Base-by-base conservation (phyloP, 495 filamentous ascomycete genomes). In the Aspergillus cristatus region DNA sequence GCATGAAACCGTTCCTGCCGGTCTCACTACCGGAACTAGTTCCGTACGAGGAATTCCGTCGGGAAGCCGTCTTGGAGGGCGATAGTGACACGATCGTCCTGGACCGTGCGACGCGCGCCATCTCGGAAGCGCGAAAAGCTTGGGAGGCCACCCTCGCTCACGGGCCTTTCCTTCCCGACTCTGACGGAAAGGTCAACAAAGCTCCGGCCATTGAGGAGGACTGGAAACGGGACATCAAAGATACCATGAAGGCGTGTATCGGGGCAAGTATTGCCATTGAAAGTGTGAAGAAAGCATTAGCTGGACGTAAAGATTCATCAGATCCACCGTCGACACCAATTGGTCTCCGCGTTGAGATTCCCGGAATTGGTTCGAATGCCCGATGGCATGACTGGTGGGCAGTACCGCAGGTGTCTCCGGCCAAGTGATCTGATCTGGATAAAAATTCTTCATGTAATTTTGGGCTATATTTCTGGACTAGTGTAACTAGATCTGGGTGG, bases 1-100 rank as follows among this genome's bases (percentile, higher is more conserved):
- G 91, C 25, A 91, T 95, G 87, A 90, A 86, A 50, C 86, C 87
- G 0, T 96, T 94, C 42, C 62, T 79, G 6, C 50, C 62, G 4
- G 75, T 96, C 28, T 67, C 70, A 14, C 58, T 86, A 7, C 86
- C 87, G 0, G 75, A 80, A 42, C 61, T 88, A n/a, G 75, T 82
- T 0, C 63, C 77, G 0, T 86, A 71, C 39, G 72, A 77, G 3
- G 71, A 78, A 15, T 84, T 84, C 47, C 43, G 50, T 12, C 52
- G 50, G 1, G 60, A 65, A 18, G 53, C 62, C 12, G 54, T 61
- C 1, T 53, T 71, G 3, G 57, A 65, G 32, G 65, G 58, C 1
- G 50, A 66, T 12, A 53, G 62, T 17, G 63, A 70, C 29, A 40
- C 42, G 3, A 48, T 42, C 6, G 54, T 89, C 6, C 58, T 91